These are phyloP conservation scores for Penicillium arizonense DNA, from an alignment of 495 filamentous ascomycete species.

Conservation along the genomic window DNA sequence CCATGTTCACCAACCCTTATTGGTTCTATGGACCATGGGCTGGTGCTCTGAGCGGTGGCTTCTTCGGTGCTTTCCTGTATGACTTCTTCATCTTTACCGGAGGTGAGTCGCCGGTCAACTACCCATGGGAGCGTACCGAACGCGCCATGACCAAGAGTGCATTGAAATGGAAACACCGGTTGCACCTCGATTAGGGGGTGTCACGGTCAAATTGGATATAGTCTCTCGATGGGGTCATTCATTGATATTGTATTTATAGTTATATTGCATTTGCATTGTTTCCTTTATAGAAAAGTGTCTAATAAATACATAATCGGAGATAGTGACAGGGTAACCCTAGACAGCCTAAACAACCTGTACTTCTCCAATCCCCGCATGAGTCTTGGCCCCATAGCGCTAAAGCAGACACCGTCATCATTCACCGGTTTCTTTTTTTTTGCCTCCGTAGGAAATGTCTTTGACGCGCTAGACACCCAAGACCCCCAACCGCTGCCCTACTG, in stretches of 20 bases:
- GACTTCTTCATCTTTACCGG: conserved; percentile 55
- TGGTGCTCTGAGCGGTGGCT: conserved; percentile 41
- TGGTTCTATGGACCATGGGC: conserved; percentile 54
- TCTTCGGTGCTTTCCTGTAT: conserved; percentile 49
- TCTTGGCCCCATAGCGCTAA: conserved; percentile 27
- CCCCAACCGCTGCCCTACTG: neutral
- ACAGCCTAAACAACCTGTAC: neutral
- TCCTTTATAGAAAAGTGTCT: too few relatives aligned
- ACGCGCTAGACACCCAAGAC: too few relatives aligned
- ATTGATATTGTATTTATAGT: neutral
- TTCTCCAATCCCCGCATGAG: conserved; percentile 18
- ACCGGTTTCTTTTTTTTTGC: conserved; percentile 20
- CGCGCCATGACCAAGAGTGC: conserved; percentile 33
- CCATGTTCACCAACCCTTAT: conserved; percentile 43
- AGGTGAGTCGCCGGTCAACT: conserved; percentile 52
- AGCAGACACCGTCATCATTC: conserved; percentile 19
- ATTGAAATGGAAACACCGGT: conserved; percentile 30
- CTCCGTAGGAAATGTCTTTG: neutral
- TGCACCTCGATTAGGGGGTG: conserved; percentile 14
- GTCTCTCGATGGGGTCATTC: neutral
- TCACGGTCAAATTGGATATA: neutral
- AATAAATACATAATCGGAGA: neutral
- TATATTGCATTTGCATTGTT: neutral
- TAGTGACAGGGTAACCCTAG: too few relatives aligned
- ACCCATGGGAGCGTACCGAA: conserved; percentile 39